Evolutionary conservation across 176 grass and related monocot genomes (phyloP).

Genomic region (Oryza officinalis): DNA sequence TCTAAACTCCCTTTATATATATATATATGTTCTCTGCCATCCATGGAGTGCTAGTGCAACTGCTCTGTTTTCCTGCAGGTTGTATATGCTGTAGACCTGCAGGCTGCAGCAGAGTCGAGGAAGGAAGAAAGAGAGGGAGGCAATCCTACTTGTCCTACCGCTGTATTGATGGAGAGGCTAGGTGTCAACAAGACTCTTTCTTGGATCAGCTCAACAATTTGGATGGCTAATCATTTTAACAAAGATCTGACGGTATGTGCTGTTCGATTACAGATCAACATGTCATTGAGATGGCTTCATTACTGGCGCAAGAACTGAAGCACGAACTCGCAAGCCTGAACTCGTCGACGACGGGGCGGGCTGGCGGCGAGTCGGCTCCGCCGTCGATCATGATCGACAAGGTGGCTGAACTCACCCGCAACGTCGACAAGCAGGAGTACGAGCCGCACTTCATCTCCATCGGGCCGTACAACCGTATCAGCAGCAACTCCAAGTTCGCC

Average conservation of each 20-base stretch:
- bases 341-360: not conserved
- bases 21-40: too few species aligned
- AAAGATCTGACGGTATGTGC: not conserved
- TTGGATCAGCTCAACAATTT: not conserved
- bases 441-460: not conserved
- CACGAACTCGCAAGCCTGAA: not conserved
- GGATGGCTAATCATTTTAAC: not conserved
- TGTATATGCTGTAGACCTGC: too few species aligned
- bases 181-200: not conserved
- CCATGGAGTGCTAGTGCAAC: too few species aligned
- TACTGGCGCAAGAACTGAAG: not conserved
- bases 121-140: too few species aligned
- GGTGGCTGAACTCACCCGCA: not conserved
- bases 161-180: not conserved
- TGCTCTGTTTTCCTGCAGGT: too few species aligned
- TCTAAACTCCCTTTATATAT: too few species aligned
- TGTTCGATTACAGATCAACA: not conserved
- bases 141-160: not conserved
- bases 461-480: not conserved
- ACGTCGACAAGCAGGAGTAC: not conserved
- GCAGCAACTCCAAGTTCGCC: rapidly evolving
- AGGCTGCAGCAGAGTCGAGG: too few species aligned
- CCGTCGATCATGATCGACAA: not conserved
- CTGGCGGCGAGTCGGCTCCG: not conserved
- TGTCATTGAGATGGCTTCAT: not conserved